Evolutionary conservation across 768 basidiomycete genomes (phyloP), one percentile per base, ranked within the genome.

Genomic region (Russula sp.): DNA sequence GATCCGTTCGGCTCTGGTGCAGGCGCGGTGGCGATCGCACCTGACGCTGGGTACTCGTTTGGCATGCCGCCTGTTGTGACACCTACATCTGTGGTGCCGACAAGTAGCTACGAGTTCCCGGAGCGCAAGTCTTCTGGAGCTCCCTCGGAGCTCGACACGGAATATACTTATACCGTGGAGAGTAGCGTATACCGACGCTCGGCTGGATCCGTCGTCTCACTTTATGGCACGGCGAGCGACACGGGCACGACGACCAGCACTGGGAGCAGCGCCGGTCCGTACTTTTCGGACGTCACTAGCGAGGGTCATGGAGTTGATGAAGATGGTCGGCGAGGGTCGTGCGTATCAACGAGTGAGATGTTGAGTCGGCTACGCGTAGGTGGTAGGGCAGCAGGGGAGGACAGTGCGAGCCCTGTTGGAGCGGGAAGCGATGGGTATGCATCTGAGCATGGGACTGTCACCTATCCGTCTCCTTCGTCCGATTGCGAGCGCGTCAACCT

Each of bases 1-100:
- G 65, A 62, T 47, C 66, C 64, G 7, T 65, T 65, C 34, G 56
- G 55, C 18, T 41, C 50, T 7, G 39, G 48, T 54, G n/a, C 57
- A 2, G 53, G 42, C 32, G 59, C 59, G 7, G 45, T 59, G 22
- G 56, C 64, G 18, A 41, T 58, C 20, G 54, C 57, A 9, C 62
- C 64, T n/a, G 64, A 65, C 4, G 42, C 64, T 10, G 66, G 64
- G n/a, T 67, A 65, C 58, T 53, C 66, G 16, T 65, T 65, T 34
- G 64, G 66, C 35, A 20, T 53, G 46, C 56, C 65, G 0, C 51
- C 65, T 36, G 1, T 54, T 36, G 39, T 45, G 10, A 8, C 59
- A 11, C 18, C 42, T 3, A 22, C 61, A 22, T 16, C 41, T 22
- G 47, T 43, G 18, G 47, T 47, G 22, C 65, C 63, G 0, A 1